Evolutionary conservation across 306 rosid genomes (phyloP).

Genomic region (Arachis stenosperma): DNA sequence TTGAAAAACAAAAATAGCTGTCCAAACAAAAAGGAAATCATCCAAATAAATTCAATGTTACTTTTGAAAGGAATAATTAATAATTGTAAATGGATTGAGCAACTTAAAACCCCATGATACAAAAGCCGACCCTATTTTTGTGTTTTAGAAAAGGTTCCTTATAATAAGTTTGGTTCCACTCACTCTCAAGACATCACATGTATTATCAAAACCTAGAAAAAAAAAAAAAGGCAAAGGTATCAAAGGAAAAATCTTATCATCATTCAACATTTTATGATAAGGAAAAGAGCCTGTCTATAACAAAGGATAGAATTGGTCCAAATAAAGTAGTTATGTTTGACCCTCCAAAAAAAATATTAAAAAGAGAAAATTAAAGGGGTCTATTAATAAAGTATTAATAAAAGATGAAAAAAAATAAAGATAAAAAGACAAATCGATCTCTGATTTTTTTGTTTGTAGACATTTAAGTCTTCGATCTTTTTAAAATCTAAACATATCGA

Average conservation of each 20-base stretch:
- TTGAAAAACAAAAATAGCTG: conserved; percentile 3
- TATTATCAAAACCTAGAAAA: conserved; percentile 37
- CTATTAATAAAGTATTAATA: conserved; percentile 14
- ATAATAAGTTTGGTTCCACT: conserved; percentile 38
- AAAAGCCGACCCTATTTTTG: conserved; percentile 41
- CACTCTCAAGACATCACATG: conserved; percentile 40
- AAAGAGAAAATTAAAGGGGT: conserved; percentile 8
- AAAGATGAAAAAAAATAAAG: too few species aligned
- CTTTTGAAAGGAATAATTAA: conserved; percentile 29
- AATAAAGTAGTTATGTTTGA: conserved; percentile 48
- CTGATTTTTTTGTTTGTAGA: too few species aligned
- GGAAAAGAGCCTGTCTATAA: conserved; percentile 30
- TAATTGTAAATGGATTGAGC: conserved; percentile 24
- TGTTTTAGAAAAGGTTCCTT: conserved; percentile 33
- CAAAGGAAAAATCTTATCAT: conserved; percentile 36
- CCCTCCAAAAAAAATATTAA: conserved; percentile 18
- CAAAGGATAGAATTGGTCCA: conserved; percentile 35
- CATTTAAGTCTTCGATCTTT: too few species aligned
- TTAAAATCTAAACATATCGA: too few species aligned
- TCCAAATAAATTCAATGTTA: conserved; percentile 11
- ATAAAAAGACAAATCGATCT: too few species aligned
- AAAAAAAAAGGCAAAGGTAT: conserved; percentile 10
- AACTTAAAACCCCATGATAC: conserved; percentile 25
- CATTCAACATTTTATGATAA: conserved; percentile 42
- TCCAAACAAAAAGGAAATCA: background rate